Evolutionary conservation across 2,329 filamentous ascomycete genomes (phyloP), one percentile per base, ranked within the genome.

Genomic region (Fusarium chlamydosporum): DNA sequence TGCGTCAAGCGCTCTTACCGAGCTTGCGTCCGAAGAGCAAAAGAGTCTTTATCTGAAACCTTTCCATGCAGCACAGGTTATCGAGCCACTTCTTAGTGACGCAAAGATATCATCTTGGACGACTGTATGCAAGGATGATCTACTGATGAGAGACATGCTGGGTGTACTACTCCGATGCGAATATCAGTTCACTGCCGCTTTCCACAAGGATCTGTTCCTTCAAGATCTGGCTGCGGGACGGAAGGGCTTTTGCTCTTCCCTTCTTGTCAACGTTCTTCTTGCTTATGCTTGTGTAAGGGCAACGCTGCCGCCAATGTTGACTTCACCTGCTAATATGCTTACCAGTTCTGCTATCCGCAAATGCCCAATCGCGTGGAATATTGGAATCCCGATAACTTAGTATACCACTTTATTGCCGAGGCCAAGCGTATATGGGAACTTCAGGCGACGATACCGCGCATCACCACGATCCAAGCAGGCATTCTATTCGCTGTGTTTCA

Each of bases 201-300:
- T 82, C 27, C 79, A 82, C 4, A 82, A 81, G 60, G 79, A 80
- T 27, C 71, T 70, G 2, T 81, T 83, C 31, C 58, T 82, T 0
- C 70, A 80, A n/a, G 81, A 82, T 29, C 77, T 82, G 77, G 72
- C 67, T 12, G 61, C 69, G 0, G 70, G 70, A 2, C 64, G 67
- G 1, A 51, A 59, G 0, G 73, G 77, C 15, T 82, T 80, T 66
- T 82, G 81, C 61, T 82, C 81, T 0, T 54, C 75, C 9, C 69
- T 83, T 1, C 74, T 83, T 5, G 79, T 82, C 48, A 83, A 82
- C 35, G 65, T 75, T 3, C 38, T 79, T 12, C 74, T 82, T 35
- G 77, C 78, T 10, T 66, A 77, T 20, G 74, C 77, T 56, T 81
- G 76, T 47, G 81, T 82, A 76, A 58, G 77, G 68, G 26, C 7